Evolutionary conservation across 306 rosid species (phyloP), one percentile per base, ranked within the genome.

Genomic region (Arachis stenosperma): DNA sequence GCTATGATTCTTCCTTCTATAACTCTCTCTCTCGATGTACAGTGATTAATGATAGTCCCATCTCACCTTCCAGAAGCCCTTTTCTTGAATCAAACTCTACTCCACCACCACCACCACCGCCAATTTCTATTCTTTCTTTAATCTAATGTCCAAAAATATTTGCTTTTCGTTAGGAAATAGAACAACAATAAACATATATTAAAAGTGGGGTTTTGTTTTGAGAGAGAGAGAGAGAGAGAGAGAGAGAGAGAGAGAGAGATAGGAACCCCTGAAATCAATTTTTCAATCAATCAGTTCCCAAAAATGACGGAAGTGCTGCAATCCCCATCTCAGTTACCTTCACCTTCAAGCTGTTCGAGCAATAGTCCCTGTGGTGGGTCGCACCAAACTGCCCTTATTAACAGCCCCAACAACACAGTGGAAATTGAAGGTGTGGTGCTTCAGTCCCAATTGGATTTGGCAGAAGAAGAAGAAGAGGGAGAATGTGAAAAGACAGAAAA

Each of bases 301-400:
- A 68, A 71, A 15, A 93, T 93, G 98, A 85, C 92, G 13, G 90
- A 93, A 80, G 97, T 90, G 41, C 88, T 89, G 65, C 92, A 88
- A 79, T 91, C 89, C 47, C 90, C 97, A 89, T 93, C 98, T 70
- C 92, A 88, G 78, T 89, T 90, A 42, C 90, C 97, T 90, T 93
- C 98, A 71, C 62, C 91, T 52, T 80, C 98, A 90, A 90, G 97
- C 88, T 86, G 92, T 65, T 83, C 95, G 9, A 46, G 78, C 8
- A 47, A 39, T 33, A 47, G 48, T 33, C 80, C 81, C 33, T 82
- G 83, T 83, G 81, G 67, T 87, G 86, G 81, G 57, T 75, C 91
- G 22, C 84, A 81, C 81, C 85, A 84, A 67, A 83, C 69, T 75
- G 57, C 87, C 80, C 87, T 86, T 84, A 61, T 85, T 78, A 86